Evolutionary conservation across 495 filamentous ascomycete species (phyloP).

Genomic region (Penicillium chermesinum): DNA sequence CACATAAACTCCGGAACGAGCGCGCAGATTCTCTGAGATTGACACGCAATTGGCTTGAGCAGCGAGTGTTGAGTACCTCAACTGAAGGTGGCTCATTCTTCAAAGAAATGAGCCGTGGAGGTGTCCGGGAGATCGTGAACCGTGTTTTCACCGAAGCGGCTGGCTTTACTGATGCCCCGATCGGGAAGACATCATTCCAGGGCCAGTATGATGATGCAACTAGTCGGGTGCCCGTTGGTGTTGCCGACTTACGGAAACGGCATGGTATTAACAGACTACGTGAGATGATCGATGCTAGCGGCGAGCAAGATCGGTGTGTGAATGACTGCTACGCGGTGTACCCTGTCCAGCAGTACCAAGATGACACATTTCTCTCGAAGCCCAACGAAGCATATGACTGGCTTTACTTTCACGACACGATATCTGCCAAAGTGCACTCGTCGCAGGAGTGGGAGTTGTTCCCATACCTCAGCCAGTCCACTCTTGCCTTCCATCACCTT

Average conservation of each 20-base stretch:
- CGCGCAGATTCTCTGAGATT: conserved; percentile 38
- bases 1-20: conserved; percentile 65
- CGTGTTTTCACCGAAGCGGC: conserved; percentile 83
- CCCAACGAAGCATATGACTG: conserved; percentile 84
- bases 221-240: conserved; percentile 41
- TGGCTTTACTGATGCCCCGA: conserved; percentile 63
- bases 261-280: conserved; percentile 73
- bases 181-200: conserved; percentile 28
- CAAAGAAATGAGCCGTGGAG: conserved; percentile 72
- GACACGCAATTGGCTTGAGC: conserved; percentile 80
- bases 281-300: conserved; percentile 84
- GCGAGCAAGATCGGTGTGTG: conserved; percentile 81
- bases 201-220: conserved; percentile 27
- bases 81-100: conserved; percentile 70
- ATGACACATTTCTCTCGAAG: conserved; percentile 86
- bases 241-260: conserved; percentile 70
- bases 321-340: conserved; percentile 80
- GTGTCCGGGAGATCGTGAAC: conserved; percentile 74
- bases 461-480: conserved; percentile 77
- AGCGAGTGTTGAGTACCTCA: conserved; percentile 64
- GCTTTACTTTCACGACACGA: conserved; percentile 86
- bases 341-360: conserved; percentile 80
- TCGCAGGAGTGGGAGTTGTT: conserved; percentile 84
- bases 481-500: conserved; percentile 85
- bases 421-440: conserved; percentile 67